Evolutionary conservation across 2,329 filamentous ascomycete species (phyloP).

Genomic region (Celoporthe dispersa): DNA sequence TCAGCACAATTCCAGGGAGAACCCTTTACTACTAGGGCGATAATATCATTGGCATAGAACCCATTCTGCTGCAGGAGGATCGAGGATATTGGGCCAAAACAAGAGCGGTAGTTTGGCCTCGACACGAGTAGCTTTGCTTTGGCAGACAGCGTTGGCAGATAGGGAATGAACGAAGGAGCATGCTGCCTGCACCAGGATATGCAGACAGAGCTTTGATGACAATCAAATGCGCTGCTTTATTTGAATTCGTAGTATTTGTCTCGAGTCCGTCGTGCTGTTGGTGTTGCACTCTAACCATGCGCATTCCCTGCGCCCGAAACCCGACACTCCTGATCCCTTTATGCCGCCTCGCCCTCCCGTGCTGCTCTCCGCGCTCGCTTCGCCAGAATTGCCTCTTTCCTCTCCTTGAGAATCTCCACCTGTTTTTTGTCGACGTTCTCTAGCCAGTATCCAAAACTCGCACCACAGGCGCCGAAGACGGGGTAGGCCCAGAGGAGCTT

Average conservation of each 20-base stretch:
- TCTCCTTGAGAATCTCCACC: conserved; percentile 73
- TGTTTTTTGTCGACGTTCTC: conserved; percentile 87
- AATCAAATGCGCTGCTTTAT: conserved; percentile 13
- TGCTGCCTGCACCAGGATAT: background rate
- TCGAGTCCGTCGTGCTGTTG: background rate
- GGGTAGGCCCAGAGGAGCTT: conserved; percentile 91
- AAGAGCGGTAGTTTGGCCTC: background rate
- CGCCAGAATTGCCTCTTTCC: conserved; percentile 81
- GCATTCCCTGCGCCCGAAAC: background rate
- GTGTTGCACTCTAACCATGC: background rate
- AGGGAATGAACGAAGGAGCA: background rate
- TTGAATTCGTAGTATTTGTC: background rate
- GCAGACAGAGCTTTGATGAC: background rate
- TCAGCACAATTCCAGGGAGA: background rate
- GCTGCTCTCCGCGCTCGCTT: conserved; percentile 82
- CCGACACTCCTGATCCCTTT: background rate
- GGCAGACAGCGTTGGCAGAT: background rate
- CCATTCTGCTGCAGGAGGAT: background rate
- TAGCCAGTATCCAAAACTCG: conserved; percentile 96
- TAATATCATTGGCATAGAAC: background rate
- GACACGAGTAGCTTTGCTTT: background rate
- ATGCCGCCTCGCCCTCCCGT: conserved; percentile 53
- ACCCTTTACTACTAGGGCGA: background rate
- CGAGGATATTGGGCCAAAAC: background rate
- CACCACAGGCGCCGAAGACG: conserved; percentile 81